Conservation (phyloP, 345 rosid genomes). For the Mallotus nudiflorus region DNA sequence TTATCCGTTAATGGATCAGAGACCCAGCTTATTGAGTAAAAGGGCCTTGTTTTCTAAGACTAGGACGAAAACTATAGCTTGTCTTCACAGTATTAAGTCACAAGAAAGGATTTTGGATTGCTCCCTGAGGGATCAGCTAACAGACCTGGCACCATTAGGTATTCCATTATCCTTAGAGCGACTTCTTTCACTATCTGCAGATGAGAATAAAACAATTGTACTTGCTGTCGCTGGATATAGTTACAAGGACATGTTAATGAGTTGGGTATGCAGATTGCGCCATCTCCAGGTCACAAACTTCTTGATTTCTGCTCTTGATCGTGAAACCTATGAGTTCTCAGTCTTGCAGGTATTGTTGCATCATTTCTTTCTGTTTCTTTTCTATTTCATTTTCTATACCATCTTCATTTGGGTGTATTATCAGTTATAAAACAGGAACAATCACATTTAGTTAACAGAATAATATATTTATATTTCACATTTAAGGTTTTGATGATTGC, state of each 20-base stretch:
- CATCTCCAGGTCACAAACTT: conserved; percentile 69
- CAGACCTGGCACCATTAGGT: conserved; percentile 30
- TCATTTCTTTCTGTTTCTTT: neutral
- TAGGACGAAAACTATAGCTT: conserved; percentile 48
- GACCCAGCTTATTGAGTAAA: conserved; percentile 31
- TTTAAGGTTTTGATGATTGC: neutral
- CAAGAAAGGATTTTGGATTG: conserved; percentile 28
- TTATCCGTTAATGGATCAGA: conserved; percentile 25
- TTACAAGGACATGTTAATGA: conserved; percentile 93
- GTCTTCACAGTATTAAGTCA: conserved; percentile 37
- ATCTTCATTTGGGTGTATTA: neutral
- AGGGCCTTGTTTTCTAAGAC: conserved; percentile 33
- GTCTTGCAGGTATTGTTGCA: conserved; percentile 57
- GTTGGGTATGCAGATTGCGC: conserved; percentile 91
- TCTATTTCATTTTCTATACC: neutral
- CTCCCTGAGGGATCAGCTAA: conserved; percentile 39
- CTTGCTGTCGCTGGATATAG: conserved; percentile 90
- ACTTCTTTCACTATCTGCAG: conserved; percentile 63
- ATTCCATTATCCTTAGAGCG: conserved; percentile 65
- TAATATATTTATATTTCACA: neutral
- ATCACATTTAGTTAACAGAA: neutral
- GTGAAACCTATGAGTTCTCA: conserved; percentile 70
- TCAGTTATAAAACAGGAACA: neutral
- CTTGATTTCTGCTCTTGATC: conserved; percentile 84
- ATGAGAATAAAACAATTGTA: conserved; percentile 65